These are phyloP conservation scores for Botrytis fabae DNA, from an alignment of 2,329 filamentous ascomycete species.

Conservation along the genomic window DNA sequence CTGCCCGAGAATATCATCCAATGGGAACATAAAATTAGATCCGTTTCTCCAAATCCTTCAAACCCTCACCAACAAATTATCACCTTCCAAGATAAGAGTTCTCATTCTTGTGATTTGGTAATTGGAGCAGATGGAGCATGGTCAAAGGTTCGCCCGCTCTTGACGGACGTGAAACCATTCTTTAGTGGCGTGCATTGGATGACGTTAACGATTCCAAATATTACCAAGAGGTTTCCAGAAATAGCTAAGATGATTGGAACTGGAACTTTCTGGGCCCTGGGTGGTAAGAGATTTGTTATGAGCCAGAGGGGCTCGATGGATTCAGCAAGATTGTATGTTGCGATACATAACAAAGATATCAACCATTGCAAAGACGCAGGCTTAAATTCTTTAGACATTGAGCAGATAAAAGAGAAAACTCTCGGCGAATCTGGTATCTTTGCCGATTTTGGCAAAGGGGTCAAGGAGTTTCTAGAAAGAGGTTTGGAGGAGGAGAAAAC, in stretches of 20 bases:
- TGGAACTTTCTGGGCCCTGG: slow-evolving; percentile 25
- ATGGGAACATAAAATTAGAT: slow-evolving; percentile 31
- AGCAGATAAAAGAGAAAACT: slow-evolving; percentile 20
- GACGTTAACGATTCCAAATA: slow-evolving; percentile 28
- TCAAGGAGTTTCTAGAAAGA: slow-evolving; percentile 22
- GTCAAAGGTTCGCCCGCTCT: slow-evolving; percentile 42
- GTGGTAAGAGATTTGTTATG: slow-evolving; percentile 22
- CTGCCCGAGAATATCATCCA: slow-evolving; percentile 29
- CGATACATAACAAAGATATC: slow-evolving; percentile 16
- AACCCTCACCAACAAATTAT: slow-evolving; percentile 14
- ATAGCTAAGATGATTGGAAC: slow-evolving; percentile 26
- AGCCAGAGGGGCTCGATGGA: slow-evolving; percentile 25
- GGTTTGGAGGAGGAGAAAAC: slow-evolving; percentile 15
- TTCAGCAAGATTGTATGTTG: slow-evolving; percentile 28
- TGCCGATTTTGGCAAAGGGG: not conserved
- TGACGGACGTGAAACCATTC: slow-evolving; percentile 34
- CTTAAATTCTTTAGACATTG: not conserved
- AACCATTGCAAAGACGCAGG: slow-evolving; percentile 14
- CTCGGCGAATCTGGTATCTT: slow-evolving; percentile 19
- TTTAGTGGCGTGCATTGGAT: slow-evolving; percentile 25
- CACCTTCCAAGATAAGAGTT: slow-evolving; percentile 18
- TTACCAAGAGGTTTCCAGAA: slow-evolving; percentile 21
- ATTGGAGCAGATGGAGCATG: slow-evolving; percentile 50
- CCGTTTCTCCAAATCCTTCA: not conserved
- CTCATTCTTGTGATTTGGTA: slow-evolving; percentile 41